Evolutionary conservation across 176 grass and related monocot species (phyloP).

Genomic region (Musa itinerans): DNA sequence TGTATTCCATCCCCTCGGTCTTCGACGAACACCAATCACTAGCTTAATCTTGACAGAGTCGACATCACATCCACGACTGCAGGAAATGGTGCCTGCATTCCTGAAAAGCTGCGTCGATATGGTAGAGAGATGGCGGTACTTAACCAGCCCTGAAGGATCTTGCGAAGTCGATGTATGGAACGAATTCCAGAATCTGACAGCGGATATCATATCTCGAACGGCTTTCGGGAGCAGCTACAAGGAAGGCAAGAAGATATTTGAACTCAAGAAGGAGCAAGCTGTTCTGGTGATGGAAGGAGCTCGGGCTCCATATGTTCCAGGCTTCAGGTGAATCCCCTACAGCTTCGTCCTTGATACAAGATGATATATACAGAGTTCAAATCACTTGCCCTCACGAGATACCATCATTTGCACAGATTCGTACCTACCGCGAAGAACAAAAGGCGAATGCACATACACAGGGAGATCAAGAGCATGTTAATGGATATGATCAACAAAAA

Average conservation of each 20-base stretch:
- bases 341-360: not conserved
- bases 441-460: constrained; percentile 2
- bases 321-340: constrained; percentile 20
- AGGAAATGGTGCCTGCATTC: constrained; percentile 35
- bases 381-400: not conserved
- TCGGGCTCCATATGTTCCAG: constrained; percentile 23
- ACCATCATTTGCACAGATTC: not conserved
- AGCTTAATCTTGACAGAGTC: not conserved
- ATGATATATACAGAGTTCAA: not conserved
- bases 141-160: not conserved
- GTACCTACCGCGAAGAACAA: constrained; percentile 5
- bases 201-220: constrained; percentile 38
- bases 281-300: constrained; percentile 16
- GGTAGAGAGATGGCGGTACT: constrained; percentile 26
- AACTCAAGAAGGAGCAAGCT: constrained; percentile 30
- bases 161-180: constrained; percentile 34
- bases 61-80: not conserved
- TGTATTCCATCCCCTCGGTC: not conserved
- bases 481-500: constrained; percentile 6
- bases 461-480: not conserved
- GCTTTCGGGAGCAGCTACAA: constrained; percentile 39
- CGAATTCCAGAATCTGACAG: constrained; percentile 28
- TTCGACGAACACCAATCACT: too few relatives aligned
- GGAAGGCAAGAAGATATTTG: constrained; percentile 32
- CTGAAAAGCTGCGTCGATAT: constrained; percentile 22